Conservation (phyloP, 257 asterid genomes). For the Solanum infundibuliforme region DNA sequence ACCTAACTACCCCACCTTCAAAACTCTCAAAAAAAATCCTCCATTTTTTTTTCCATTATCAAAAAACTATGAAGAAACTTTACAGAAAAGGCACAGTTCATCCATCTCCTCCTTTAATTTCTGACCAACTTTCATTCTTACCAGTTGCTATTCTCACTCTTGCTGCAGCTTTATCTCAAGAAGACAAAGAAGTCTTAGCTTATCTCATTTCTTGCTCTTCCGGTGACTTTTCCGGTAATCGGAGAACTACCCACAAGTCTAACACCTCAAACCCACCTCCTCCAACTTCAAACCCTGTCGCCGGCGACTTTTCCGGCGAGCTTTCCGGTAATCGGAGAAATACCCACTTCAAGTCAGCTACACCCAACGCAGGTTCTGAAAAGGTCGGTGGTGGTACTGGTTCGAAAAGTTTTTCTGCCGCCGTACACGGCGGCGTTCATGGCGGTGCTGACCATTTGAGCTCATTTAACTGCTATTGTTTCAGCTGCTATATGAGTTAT, state of each 20-base stretch:
- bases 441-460: slow-evolving; percentile 35
- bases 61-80: slow-evolving; percentile 45
- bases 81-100: slow-evolving; percentile 52
- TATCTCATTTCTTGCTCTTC: slow-evolving; percentile 56
- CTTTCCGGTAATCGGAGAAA: neutral
- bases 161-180: slow-evolving; percentile 42
- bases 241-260: neutral
- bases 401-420: slow-evolving; percentile 21
- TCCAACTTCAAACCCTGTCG: neutral
- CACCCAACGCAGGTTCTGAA: neutral
- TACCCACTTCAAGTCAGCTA: neutral
- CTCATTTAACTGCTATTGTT: slow-evolving; percentile 54
- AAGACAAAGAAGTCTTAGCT: slow-evolving; percentile 49
- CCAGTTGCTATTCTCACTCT: slow-evolving; percentile 50
- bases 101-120: slow-evolving; percentile 48
- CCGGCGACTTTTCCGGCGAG: neutral
- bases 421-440: neutral
- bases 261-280: neutral
- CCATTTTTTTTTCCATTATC: neutral
- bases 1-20: neutral
- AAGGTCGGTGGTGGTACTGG: neutral
- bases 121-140: slow-evolving; percentile 51
- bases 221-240: neutral
- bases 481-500: slow-evolving; percentile 58
- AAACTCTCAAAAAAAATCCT: neutral